Conservation (phyloP, 176 grass and related monocot species). For the Musa acuminata region DNA sequence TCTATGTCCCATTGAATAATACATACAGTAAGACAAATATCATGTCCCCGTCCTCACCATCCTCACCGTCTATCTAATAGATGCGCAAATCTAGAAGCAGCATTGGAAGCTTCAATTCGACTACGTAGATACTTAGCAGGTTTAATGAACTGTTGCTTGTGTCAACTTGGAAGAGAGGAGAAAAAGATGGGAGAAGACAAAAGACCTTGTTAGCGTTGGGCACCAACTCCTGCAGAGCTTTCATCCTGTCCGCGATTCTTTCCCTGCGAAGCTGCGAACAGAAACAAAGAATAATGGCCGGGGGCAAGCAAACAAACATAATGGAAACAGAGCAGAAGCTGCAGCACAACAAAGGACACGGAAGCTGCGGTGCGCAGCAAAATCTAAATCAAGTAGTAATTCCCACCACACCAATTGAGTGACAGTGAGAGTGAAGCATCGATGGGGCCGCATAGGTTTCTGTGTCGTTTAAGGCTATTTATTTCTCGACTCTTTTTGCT, state of each 20-base stretch:
- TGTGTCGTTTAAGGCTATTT: neutral
- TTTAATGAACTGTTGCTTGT: too few species aligned
- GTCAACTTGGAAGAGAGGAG: constrained; percentile 13
- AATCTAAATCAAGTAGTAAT: neutral
- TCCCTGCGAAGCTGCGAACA: constrained; percentile 72
- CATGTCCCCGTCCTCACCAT: too few species aligned
- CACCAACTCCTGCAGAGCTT: constrained; percentile 84
- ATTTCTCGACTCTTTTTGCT: neutral
- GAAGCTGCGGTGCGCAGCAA: neutral
- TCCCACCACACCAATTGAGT: neutral
- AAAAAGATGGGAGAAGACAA: constrained; percentile 8
- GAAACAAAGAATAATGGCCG: neutral
- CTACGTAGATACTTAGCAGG: neutral
- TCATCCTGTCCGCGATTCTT: constrained; percentile 98
- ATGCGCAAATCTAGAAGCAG: neutral
- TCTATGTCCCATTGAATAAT: too few species aligned
- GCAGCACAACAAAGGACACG: neutral
- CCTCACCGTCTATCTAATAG: neutral
- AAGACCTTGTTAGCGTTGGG: constrained; percentile 85
- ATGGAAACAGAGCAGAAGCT: neutral
- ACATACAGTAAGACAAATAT: too few species aligned
- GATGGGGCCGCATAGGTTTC: constrained; percentile 19
- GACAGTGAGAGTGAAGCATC: constrained; percentile 1
- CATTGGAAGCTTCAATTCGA: constrained; percentile 1
- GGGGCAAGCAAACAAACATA: constrained; percentile 14